Conservation (phyloP, 192 early-diverging fungal genomes). For the Linnemannia schmuckeri region DNA sequence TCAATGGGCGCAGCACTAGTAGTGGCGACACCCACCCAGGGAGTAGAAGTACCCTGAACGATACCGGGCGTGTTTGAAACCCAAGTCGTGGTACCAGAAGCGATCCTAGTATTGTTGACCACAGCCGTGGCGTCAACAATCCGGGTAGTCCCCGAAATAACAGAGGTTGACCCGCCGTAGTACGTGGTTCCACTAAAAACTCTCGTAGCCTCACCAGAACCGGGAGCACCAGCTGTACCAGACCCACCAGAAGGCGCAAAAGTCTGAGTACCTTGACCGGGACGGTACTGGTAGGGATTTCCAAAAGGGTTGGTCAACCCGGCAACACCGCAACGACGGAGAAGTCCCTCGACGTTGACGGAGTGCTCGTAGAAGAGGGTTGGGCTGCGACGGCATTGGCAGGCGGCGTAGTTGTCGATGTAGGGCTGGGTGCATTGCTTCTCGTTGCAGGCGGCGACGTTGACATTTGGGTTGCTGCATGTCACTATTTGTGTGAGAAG, state of each 20-base stretch:
- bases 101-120: conserved; percentile 12
- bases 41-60: conserved; percentile 8
- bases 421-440: conserved; percentile 40
- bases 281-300: conserved; percentile 21
- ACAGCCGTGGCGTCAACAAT: conserved; percentile 23
- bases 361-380: conserved; percentile 26
- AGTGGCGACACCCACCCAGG: too few species aligned
- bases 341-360: conserved; percentile 27
- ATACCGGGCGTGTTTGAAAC: conserved; percentile 19
- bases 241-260: not conserved
- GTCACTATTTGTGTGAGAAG: conserved; percentile 3
- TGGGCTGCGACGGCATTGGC: conserved; percentile 20
- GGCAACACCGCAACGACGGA: conserved; percentile 21
- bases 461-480: conserved; percentile 25
- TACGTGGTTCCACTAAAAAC: conserved; percentile 20
- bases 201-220: conserved; percentile 3
- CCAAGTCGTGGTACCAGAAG: conserved; percentile 25
- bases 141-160: conserved; percentile 17
- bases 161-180: conserved; percentile 10
- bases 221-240: not conserved
- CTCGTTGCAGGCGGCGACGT: conserved; percentile 22
- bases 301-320: conserved; percentile 37
- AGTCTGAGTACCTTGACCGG: conserved; percentile 29
- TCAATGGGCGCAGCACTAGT: conserved; percentile 11
- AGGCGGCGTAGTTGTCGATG: conserved; percentile 36